Evolutionary conservation across 306 rosid species (phyloP), one percentile per base, ranked within the genome.

Genomic region (Rosa multiflora): DNA sequence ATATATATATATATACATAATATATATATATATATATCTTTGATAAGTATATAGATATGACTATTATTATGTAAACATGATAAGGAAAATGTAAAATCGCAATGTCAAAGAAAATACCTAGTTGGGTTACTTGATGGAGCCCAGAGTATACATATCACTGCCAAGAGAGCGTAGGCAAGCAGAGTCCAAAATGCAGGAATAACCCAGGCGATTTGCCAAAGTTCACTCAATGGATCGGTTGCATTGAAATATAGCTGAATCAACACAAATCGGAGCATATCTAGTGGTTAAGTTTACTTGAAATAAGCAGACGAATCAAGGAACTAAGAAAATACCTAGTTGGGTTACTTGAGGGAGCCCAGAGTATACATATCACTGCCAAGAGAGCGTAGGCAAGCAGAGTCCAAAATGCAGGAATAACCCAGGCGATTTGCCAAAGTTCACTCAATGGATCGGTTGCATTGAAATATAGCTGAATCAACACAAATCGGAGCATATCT

Each of bases 321-420:
- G 20, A 48, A 59, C 77, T 10, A 3, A n/a, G n/a, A n/a, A 70
- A 20, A 74, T 89, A 94, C 98, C 98, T 92, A 15, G 96, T 90
- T 39, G 96, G 98, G 90, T 94, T 94, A 21, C 84, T 91, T 46
- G 97, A 92, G 77, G 98, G 97, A 83, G 97, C 97, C 98, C 98
- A 94, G 52, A 94, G 98, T 73, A 89, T 43, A 77, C 98, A 94
- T 72, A 94, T 89, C 75, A 90, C 87, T 44, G 77, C 82, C 89
- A 94, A 80, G 48, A 94, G 91, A 83, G 87, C 83, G 80, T 79
- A 94, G 52, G 97, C 90, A 82, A 94, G 91, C 74, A 90, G 76
- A 77, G 80, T 80, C 98, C 98, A 94, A 86, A 94, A 89, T 15
- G 96, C 96, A 51, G 98, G 97, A 85, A 94, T 92, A 80, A 94